Evolutionary conservation across 75 land plant species (phyloP).

Genomic region (Picea sitchensis): DNA sequence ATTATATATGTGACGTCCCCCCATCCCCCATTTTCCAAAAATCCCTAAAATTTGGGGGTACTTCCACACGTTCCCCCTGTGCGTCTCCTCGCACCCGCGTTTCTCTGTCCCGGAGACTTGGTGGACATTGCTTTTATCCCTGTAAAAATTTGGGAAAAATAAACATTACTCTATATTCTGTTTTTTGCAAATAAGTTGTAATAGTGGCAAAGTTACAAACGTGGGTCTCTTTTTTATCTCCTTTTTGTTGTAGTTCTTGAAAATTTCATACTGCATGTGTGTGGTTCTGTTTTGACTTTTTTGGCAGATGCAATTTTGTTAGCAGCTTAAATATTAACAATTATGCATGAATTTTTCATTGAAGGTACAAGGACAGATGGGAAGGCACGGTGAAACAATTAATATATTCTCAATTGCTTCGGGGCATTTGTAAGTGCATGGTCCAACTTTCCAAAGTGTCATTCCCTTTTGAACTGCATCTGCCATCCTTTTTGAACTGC

Average conservation of each 20-base stretch:
- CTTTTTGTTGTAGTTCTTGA: too few species aligned
- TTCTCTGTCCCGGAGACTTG: too few species aligned
- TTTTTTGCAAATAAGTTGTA: not conserved
- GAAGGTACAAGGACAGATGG: conserved; percentile 25
- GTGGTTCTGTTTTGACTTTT: not conserved
- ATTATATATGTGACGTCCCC: too few species aligned
- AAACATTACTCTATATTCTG: not conserved
- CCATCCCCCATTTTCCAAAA: too few species aligned
- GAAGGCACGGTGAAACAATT: conserved; percentile 69
- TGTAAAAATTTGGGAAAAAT: not conserved
- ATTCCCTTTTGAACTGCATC: conserved; percentile 2
- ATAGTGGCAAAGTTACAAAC: not conserved
- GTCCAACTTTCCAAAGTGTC: conserved; percentile 14
- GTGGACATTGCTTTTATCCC: not conserved
- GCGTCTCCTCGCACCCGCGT: too few species aligned
- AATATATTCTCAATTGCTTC: conserved; percentile 98
- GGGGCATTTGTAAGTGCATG: conserved; percentile 85
- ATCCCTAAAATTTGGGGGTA: too few species aligned
- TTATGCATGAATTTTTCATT: not conserved
- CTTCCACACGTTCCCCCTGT: too few species aligned
- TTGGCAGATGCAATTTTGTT: not conserved
- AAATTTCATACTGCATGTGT: not conserved
- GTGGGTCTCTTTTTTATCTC: not conserved
- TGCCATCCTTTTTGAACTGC: not conserved
- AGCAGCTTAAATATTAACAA: not conserved